Conservation (phyloP, 2,329 filamentous ascomycete genomes). For the Dryadomyces quercivorus region DNA sequence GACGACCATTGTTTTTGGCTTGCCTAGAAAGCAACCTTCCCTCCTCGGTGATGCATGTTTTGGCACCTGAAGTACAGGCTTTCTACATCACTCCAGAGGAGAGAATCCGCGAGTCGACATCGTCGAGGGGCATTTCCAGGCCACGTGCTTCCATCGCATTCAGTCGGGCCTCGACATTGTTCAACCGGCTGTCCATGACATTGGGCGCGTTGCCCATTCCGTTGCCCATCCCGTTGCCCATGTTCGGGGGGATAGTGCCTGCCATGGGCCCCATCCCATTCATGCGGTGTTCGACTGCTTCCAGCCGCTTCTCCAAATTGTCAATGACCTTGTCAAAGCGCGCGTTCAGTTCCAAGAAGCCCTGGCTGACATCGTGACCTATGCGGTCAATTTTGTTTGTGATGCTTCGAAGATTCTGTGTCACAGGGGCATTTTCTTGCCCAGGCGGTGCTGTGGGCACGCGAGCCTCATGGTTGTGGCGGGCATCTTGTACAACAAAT, state of each 20-base stretch:
- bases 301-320: constrained; percentile 41
- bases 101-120: constrained; percentile 26
- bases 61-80: no score
- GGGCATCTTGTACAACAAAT: constrained; percentile 47
- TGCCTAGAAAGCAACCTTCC: no score
- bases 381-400: constrained; percentile 49
- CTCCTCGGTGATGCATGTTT: no score
- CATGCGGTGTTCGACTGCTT: constrained; percentile 32
- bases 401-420: constrained; percentile 44
- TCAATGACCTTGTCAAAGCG: constrained; percentile 36
- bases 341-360: constrained; percentile 37
- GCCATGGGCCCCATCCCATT: constrained; percentile 7
- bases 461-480: constrained; percentile 50
- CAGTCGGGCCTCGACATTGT: constrained; percentile 23
- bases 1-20: no score
- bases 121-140: constrained; percentile 25
- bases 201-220: constrained; percentile 15
- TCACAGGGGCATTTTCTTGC: constrained; percentile 44
- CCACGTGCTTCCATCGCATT: constrained; percentile 23
- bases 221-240: constrained; percentile 17
- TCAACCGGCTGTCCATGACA: constrained; percentile 18
- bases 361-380: constrained; percentile 41
- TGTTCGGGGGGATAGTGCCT: constrained; percentile 6
- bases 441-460: constrained; percentile 40
- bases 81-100: constrained; percentile 20